Base-by-base conservation (phyloP, 768 basidiomycete genomes). In the Sarcodon aspratus region DNA sequence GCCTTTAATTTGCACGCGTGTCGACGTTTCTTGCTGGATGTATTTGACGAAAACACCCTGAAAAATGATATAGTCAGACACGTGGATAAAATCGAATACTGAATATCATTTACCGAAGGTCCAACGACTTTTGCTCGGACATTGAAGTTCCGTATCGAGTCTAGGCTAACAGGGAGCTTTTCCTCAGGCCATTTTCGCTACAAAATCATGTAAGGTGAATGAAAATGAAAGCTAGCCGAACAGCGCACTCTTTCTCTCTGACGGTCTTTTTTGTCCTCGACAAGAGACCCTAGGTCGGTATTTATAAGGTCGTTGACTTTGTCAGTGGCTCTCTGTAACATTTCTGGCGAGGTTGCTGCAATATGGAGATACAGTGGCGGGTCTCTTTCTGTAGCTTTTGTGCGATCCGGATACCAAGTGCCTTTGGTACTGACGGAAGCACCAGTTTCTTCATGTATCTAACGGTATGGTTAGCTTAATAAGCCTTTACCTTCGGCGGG, bases 101-200 rank as follows among this genome's bases (percentile, higher is more conserved):
- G 21, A 12, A 35, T 31, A 1, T 12, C 9, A 72, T 79, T 50
- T 64, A 93, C 92, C 53, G 80, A 81, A 10, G 95, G 95, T 11
- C 95, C 95, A 31, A 98, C 95, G 15, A 97, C 92, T 65, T 99
- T 99, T 18, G 95, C 95, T 49, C 95, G 75, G 45, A 99, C 84
- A 64, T 99, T 97, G 68, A 99, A 99, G 66, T 97, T 97, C 46
- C 95, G 76, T 57, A 98, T 79, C 47, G 82, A 83, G 12, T 98
- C 94, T 47, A 99, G 63, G 3, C 82, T 84, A 36, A 99, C 89
- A 0, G 82, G 82, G 8, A 97, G 67, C 65, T 96, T 97, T 66
- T 94, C 93, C 63, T 98, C 95, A 1, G 94, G 93, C 95, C 95
- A 98, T 79, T 95, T 96, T 48, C 90, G 75, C 87, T 92, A 58